Percentiles rank a stretch among this genome's conserved stretches.
Evolutionary conservation across 352 stramenopile genomes (phyloP).

Genomic region (Pythium insidiosum): DNA sequence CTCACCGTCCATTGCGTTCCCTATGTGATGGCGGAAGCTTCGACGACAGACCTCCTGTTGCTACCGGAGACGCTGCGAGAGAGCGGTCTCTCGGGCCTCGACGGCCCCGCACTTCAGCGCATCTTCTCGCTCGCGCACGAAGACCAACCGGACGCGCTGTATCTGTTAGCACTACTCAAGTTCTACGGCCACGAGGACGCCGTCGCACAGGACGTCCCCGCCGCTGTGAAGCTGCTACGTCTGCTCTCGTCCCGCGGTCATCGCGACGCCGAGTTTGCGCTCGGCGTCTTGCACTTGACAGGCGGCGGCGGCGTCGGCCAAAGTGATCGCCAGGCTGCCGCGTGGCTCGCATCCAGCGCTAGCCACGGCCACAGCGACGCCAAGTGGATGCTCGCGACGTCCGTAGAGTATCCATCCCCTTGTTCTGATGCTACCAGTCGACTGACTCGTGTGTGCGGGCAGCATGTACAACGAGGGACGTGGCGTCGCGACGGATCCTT

Average conservation of each 20-base stretch:
- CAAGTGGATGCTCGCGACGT: slow-evolving; percentile 15
- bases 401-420: neutral
- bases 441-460: neutral
- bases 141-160: slow-evolving; percentile 18
- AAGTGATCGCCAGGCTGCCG: slow-evolving; percentile 6
- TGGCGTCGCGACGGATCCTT: slow-evolving; percentile 5
- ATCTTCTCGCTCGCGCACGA: slow-evolving; percentile 6
- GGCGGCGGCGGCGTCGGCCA: neutral
- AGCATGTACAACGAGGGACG: slow-evolving; percentile 13
- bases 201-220: slow-evolving; percentile 11
- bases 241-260: slow-evolving; percentile 7
- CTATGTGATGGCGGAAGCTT: too few relatives aligned
- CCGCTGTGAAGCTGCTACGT: slow-evolving; percentile 10
- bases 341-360: slow-evolving; percentile 12
- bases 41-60: too few relatives aligned
- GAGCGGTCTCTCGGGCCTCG: slow-evolving; percentile 5
- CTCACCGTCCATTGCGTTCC: too few relatives aligned
- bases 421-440: neutral
- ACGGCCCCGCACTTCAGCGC: slow-evolving; percentile 7
- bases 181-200: slow-evolving; percentile 17
- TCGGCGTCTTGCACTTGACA: slow-evolving; percentile 13
- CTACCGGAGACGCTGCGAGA: too few relatives aligned
- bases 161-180: slow-evolving; percentile 18
- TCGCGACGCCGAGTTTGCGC: slow-evolving; percentile 16
- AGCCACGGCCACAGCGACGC: slow-evolving; percentile 14